Percentiles rank a stretch among this genome's conserved stretches.
These are phyloP conservation scores for Oryza australiensis DNA, from an alignment of 176 grass and related monocot species.

Conservation along the genomic window DNA sequence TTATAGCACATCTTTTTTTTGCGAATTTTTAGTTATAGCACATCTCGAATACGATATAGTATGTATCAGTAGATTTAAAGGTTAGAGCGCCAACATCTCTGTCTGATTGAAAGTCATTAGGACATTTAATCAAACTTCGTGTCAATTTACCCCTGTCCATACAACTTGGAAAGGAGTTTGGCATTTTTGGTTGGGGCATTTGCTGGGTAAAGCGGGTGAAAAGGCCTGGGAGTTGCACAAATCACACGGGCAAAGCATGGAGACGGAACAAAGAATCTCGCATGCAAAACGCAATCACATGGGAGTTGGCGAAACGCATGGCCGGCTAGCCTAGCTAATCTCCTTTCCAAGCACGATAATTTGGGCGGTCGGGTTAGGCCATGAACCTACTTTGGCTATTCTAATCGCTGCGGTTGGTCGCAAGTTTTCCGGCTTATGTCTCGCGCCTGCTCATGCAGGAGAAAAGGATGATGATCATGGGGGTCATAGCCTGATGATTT, in stretches of 20 bases:
- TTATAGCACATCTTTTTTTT: too few relatives aligned
- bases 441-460: not conserved
- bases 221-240: not conserved
- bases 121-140: not conserved
- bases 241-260: not conserved
- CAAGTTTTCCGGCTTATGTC: conserved; percentile 42
- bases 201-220: conserved; percentile 30
- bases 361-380: conserved; percentile 26
- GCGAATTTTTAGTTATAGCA: too few relatives aligned
- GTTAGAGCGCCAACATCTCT: too few relatives aligned
- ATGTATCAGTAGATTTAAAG: too few relatives aligned
- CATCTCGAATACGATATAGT: too few relatives aligned
- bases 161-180: not conserved
- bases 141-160: not conserved
- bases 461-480: not conserved
- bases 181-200: not conserved
- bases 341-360: conserved; percentile 33
- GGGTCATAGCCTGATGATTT: conserved; percentile 12
- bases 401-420: conserved; percentile 15
- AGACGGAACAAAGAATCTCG: not conserved
- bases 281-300: conserved; percentile 21
- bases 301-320: conserved; percentile 37
- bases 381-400: conserved; percentile 37
- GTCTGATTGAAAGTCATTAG: too few relatives aligned
- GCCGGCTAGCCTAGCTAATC: not conserved